Conservation (phyloP, 139 green algal species). For the Chlorella sorokiniana region DNA sequence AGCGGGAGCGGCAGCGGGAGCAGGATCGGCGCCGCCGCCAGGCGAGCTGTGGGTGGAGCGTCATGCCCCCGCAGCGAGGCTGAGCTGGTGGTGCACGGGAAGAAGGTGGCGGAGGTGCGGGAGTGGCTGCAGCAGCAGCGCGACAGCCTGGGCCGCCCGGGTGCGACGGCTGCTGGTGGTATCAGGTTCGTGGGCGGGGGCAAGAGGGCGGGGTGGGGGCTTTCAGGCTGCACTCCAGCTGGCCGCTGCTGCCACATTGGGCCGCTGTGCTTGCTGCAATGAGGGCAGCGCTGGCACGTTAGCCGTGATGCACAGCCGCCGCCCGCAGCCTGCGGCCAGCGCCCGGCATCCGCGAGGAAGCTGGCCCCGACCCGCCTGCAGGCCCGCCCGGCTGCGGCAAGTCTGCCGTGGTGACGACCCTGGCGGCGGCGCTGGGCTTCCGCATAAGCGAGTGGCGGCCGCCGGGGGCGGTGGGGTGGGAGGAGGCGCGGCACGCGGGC, state of each 20-base stretch:
- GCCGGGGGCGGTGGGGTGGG: slow-evolving; percentile 64
- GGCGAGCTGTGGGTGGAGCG: slow-evolving; percentile 60
- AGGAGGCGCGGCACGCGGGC: slow-evolving; percentile 53
- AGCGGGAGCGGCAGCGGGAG: not conserved
- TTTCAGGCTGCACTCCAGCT: no score
- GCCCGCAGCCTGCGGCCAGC: no score
- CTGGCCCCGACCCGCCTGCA: slow-evolving; percentile 12
- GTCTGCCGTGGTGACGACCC: slow-evolving; percentile 53
- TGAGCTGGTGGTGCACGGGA: slow-evolving; percentile 66
- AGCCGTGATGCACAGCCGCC: no score
- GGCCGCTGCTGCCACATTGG: no score
- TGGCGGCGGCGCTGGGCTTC: slow-evolving; percentile 62
- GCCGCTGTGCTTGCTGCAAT: no score
- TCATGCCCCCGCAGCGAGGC: slow-evolving; percentile 50
- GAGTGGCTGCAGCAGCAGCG: slow-evolving; percentile 63
- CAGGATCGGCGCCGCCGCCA: not conserved
- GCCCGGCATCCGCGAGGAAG: no score
- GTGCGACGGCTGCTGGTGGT: slow-evolving; percentile 44
- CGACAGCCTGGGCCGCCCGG: not conserved
- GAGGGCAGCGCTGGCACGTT: no score
- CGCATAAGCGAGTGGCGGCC: slow-evolving; percentile 73
- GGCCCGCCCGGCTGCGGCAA: slow-evolving; percentile 79
- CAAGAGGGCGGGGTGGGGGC: not conserved
- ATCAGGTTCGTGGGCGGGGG: slow-evolving; percentile 31
- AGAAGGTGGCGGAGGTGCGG: slow-evolving; percentile 73